phyloP scores from a whole-genome alignment of 2,329 filamentous ascomycete genomes.

The Claviceps arundinis region DNA sequence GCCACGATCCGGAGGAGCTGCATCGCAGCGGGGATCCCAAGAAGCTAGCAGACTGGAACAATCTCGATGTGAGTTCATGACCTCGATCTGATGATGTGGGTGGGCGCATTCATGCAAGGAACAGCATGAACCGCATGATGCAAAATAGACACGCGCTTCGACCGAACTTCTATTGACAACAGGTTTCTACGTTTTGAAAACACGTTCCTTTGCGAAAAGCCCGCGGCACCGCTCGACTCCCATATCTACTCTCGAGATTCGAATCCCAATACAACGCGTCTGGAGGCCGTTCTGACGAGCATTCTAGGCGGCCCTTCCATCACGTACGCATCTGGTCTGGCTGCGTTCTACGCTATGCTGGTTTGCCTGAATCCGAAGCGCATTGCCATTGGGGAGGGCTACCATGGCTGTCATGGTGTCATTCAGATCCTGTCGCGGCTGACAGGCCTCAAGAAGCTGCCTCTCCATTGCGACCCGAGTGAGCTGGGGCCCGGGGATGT shows the following conservation, averaged over 20 bases:
- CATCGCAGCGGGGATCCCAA: slow-evolving; percentile 13
- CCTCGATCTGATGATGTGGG: too few species aligned
- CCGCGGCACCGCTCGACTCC: slow-evolving; percentile 39
- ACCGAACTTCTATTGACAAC: too few species aligned
- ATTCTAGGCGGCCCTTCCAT: slow-evolving; percentile 58
- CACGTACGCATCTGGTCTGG: slow-evolving; percentile 73
- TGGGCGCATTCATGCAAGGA: too few species aligned
- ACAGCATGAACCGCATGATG: too few species aligned
- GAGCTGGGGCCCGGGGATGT: slow-evolving; percentile 66
- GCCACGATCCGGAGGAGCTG: slow-evolving; percentile 54
- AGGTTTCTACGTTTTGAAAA: too few species aligned
- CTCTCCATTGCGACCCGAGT: slow-evolving; percentile 53
- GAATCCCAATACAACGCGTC: slow-evolving; percentile 67
- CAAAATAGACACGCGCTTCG: too few species aligned
- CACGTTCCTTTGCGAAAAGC: slow-evolving; percentile 6
- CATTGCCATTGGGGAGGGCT: slow-evolving; percentile 72
- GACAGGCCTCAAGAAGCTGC: slow-evolving; percentile 58
- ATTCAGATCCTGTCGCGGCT: slow-evolving; percentile 61
- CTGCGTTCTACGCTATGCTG: slow-evolving; percentile 78
- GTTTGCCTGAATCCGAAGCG: slow-evolving; percentile 72
- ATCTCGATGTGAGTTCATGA: slow-evolving; percentile 38
- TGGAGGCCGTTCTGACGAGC: slow-evolving; percentile 68
- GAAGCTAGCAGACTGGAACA: slow-evolving; percentile 37
- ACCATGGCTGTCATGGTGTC: slow-evolving; percentile 89
- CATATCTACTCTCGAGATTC: slow-evolving; percentile 77